These are phyloP conservation scores for Neurospora sp. DNA, from an alignment of 495 filamentous ascomycete genomes.

Conservation along the genomic window DNA sequence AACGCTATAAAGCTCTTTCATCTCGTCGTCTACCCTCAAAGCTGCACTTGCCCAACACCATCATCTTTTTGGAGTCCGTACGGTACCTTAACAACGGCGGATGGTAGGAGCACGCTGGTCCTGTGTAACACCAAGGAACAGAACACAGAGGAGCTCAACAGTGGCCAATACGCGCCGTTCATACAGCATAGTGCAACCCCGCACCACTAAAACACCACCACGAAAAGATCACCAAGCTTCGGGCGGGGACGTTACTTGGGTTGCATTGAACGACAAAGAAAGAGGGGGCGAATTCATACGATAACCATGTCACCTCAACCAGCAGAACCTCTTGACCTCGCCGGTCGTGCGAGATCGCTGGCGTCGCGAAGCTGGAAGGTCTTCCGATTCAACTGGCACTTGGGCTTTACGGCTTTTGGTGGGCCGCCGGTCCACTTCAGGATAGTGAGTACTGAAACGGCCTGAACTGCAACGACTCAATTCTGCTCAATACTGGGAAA, in stretches of 20 bases:
- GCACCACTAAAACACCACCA: neutral
- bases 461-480: neutral
- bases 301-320: neutral
- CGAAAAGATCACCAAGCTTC: neutral
- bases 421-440: slow-evolving; percentile 65
- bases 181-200: neutral
- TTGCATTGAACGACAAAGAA: neutral
- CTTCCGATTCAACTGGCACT: slow-evolving; percentile 47
- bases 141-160: too few species aligned
- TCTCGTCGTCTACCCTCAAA: neutral
- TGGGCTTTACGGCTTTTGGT: slow-evolving; percentile 64
- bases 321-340: neutral
- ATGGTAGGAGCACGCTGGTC: too few species aligned
- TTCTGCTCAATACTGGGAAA: neutral
- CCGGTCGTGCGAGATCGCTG: slow-evolving; percentile 1
- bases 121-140: neutral
- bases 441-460: slow-evolving; percentile 32
- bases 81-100: too few species aligned
- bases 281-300: neutral
- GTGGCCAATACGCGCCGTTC: neutral
- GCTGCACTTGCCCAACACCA: neutral
- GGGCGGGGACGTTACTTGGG: neutral
- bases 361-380: slow-evolving; percentile 17
- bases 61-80: neutral
- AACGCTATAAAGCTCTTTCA: neutral